Evolutionary conservation across 1,284 basidiomycete genomes (phyloP).

Genomic region (Leccinum fallax): DNA sequence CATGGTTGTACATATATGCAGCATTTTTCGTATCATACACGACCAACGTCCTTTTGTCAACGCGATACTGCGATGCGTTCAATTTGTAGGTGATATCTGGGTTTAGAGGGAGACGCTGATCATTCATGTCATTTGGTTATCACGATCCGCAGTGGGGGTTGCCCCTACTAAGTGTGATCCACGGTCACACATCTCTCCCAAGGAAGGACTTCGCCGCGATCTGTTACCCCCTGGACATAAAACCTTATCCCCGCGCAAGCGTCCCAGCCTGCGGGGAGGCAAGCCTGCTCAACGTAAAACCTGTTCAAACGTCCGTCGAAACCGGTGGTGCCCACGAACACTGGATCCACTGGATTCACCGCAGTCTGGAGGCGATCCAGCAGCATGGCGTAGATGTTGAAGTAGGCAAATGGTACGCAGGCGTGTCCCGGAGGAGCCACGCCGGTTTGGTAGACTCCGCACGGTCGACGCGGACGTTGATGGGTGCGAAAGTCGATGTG

Average conservation of each 20-base stretch:
- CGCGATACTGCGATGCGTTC: background rate
- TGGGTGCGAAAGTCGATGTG: constrained; percentile 45
- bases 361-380: constrained; percentile 8
- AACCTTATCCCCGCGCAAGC: constrained; percentile 44
- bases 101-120: background rate
- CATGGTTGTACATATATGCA: background rate
- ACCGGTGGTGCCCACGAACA: constrained; percentile 70
- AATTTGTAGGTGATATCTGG: constrained; percentile 1
- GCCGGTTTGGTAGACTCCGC: constrained; percentile 47
- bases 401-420: constrained; percentile 55
- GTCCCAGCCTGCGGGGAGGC: constrained; percentile 36
- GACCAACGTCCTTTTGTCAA: background rate
- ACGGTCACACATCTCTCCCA: constrained; percentile 62
- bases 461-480: constrained; percentile 40
- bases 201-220: constrained; percentile 53
- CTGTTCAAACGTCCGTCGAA: constrained; percentile 49
- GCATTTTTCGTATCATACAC: constrained; percentile 14
- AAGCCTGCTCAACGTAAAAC: constrained; percentile 49
- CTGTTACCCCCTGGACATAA: constrained; percentile 64
- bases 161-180: constrained; percentile 27
- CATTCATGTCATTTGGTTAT: background rate
- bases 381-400: constrained; percentile 58
- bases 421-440: constrained; percentile 50
- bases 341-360: background rate
- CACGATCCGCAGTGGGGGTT: background rate